Evolutionary conservation across 225 moss, liverwort and hornwort species (phyloP).

Genomic region (Climacium dendroides): DNA sequence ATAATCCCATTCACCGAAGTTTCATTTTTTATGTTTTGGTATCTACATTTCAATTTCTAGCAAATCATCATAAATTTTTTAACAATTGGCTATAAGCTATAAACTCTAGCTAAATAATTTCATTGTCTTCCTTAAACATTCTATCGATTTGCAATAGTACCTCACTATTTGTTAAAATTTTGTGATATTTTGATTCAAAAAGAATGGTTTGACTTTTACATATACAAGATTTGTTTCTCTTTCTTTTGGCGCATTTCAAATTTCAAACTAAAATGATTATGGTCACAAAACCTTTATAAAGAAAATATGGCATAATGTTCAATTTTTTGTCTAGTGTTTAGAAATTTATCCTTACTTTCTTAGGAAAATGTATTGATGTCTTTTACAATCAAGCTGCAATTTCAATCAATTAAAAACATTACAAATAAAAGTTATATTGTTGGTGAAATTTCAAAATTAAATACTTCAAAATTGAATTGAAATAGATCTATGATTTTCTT

Average conservation of each 20-base stretch:
- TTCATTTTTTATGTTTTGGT: neutral
- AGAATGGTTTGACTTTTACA: neutral
- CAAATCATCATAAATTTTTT: neutral
- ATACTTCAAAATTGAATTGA: neutral
- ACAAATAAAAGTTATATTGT: neutral
- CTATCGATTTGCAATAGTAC: fast-evolving
- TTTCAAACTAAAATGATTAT: neutral
- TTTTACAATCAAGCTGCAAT: neutral
- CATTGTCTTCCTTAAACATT: neutral
- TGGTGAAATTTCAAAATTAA: neutral
- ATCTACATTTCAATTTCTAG: neutral
- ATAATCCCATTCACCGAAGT: no score
- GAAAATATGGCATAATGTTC: neutral
- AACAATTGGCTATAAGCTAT: neutral
- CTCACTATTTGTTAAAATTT: neutral
- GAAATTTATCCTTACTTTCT: neutral
- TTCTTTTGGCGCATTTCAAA: neutral
- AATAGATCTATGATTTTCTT: neutral
- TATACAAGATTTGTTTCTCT: neutral
- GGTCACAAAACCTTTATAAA: fast-evolving
- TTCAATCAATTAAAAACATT: neutral
- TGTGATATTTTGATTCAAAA: neutral
- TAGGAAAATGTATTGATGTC: neutral
- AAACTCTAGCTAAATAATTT: no score
- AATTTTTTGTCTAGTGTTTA: neutral